Conservation (phyloP, 805 yeast species). For the Pachysolen tannophilus region DNA sequence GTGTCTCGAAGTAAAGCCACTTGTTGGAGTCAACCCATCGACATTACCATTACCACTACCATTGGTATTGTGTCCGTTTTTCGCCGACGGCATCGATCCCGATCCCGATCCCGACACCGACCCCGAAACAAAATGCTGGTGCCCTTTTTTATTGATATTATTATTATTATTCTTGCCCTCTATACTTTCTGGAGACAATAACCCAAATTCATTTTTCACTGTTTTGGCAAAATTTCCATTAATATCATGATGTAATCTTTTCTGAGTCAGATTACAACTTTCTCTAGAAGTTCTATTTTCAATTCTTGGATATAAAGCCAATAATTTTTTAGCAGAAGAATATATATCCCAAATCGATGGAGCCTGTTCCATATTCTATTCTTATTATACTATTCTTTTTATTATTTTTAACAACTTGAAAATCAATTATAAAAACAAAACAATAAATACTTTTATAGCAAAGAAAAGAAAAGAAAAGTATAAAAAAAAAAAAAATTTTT, state of each 20-base stretch:
- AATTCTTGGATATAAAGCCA: slow-evolving; percentile 25
- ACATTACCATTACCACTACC: slow-evolving; percentile 2
- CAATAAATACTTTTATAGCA: no score
- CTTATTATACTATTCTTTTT: not conserved
- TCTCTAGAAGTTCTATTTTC: slow-evolving; percentile 23
- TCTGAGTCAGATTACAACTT: slow-evolving; percentile 18
- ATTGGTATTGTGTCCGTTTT: not conserved
- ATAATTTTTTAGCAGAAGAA: slow-evolving; percentile 21
- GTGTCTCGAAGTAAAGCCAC: slow-evolving; percentile 11
- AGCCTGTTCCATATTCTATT: slow-evolving; percentile 5
- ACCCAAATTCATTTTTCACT: slow-evolving; percentile 1
- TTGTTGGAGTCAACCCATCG: slow-evolving; percentile 19
- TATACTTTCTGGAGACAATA: slow-evolving; percentile 4
- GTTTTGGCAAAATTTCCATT: not conserved
- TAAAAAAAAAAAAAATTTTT: no score
- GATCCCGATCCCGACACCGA: no score
- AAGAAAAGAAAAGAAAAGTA: no score
- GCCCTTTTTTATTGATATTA: not conserved
- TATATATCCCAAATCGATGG: slow-evolving; percentile 29
- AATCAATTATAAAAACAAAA: no score
- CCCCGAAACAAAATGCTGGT: not conserved
- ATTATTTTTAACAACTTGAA: no score
- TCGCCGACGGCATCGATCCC: no score
- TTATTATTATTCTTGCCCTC: slow-evolving; percentile 1
- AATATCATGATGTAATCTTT: no score